Evolutionary conservation across 2,329 filamentous ascomycete genomes (phyloP), one percentile per base, ranked within the genome.

Genomic region (Nigrograna mackinnonii): DNA sequence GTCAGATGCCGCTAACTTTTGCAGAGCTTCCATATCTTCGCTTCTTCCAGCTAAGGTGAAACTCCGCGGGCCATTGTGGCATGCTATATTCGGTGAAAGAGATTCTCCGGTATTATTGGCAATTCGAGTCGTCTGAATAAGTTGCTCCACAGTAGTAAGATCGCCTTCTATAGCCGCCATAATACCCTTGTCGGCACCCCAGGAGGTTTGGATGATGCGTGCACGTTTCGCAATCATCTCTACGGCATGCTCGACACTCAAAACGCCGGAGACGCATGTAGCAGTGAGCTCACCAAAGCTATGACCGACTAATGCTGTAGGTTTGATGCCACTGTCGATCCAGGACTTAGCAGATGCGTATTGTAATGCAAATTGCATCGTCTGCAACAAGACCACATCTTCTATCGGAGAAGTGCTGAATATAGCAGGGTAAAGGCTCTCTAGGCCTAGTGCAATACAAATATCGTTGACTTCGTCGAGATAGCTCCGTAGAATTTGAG

Each of bases 251-350:
- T 47, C 6, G 1, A 73, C 38, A 3, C 51, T 52, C 1, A 73
- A 47, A 1, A 46, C 49, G 0, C 67, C 67, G 3, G 67, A 59
- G 1, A 72, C 49, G 12, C 54, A 57, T 3, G 71, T 44, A 1
- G 68, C 70, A 0, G 68, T 67, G 1, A 73, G 43, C 38, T 74
- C 55, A 4, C 70, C 70, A 28, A 74, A 64, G 39, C 66, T 71
- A 43, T 74, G 71, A 0, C 71, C 71, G 6, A 65, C 31, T 3
- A 60, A 12, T 5, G 49, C 43, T 11, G 13, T 40, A 12, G 45
- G 32, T 9, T 39, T 39, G 0, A 58, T 19, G 2, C 52, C 56
- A 19, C 42, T 50, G 0, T 53, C 48, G 1, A 62, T 57, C 60
- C 62, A 66, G 5, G 47, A 39, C 22, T 43, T 54, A 2, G 65